Conservation (phyloP, 306 rosid genomes). For the Inga oerstediana region DNA sequence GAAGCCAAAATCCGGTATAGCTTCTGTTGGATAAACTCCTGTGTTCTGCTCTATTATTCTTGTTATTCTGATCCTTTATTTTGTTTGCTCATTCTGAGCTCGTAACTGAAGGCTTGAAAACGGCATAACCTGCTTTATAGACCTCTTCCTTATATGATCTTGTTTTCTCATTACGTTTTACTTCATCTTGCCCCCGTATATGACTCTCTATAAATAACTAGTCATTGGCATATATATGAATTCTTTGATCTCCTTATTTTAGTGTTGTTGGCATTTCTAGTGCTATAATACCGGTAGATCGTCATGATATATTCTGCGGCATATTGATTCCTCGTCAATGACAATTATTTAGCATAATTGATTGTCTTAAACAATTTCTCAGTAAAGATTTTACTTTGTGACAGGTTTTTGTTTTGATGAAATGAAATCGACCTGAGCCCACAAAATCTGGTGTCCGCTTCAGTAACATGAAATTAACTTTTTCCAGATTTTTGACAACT, state of each 20-base stretch:
- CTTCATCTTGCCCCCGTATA: neutral
- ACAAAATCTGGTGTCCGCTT: neutral
- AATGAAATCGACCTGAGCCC: neutral
- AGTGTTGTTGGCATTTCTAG: neutral
- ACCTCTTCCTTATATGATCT: neutral
- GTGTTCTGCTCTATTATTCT: neutral
- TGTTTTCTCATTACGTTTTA: neutral
- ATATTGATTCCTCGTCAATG: too few relatives aligned
- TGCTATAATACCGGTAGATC: neutral
- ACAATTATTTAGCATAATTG: too few relatives aligned
- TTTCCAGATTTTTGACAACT: neutral
- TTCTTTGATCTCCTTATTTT: neutral
- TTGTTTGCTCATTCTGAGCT: neutral
- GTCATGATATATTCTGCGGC: neutral
- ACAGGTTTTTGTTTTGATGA: neutral
- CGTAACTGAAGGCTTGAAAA: neutral
- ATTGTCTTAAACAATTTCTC: neutral
- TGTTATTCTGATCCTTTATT: neutral
- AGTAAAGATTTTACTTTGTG: neutral
- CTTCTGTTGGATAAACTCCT: neutral
- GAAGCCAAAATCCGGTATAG: too few relatives aligned
- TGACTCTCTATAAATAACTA: neutral
- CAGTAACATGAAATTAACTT: neutral
- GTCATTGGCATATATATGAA: neutral
- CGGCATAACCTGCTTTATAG: neutral